These are phyloP conservation scores for Colletotrichum aenigma DNA, from an alignment of 2,329 filamentous ascomycete species.

Conservation along the genomic window DNA sequence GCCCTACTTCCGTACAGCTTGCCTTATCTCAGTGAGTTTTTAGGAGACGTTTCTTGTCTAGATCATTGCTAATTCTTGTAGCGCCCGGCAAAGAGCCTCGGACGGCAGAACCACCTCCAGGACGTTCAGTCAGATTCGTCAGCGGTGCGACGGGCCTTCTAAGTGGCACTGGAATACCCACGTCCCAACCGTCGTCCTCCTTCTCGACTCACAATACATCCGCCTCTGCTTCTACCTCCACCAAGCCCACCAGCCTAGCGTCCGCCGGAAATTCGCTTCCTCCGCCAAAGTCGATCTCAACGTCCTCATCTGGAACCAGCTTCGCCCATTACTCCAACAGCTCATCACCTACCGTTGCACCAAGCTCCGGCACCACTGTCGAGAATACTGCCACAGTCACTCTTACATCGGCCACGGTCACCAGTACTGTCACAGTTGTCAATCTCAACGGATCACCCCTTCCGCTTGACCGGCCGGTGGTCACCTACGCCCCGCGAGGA, in stretches of 20 bases:
- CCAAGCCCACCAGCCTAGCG: not conserved
- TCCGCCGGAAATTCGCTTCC: not conserved
- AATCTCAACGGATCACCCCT: not conserved
- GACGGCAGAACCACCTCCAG: not conserved
- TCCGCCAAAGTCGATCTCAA: not conserved
- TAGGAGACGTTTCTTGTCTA: too few species aligned
- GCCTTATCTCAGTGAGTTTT: not conserved
- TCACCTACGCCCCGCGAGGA: not conserved
- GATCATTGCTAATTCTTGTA: not conserved
- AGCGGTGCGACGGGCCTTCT: not conserved
- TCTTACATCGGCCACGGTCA: not conserved
- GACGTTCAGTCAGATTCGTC: not conserved
- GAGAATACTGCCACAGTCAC: not conserved
- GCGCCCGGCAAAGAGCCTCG: not conserved
- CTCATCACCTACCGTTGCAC: not conserved
- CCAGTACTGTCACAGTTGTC: not conserved
- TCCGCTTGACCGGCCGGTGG: not conserved
- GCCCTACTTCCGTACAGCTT: not conserved
- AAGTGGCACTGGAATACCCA: not conserved
- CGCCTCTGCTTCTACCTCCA: not conserved
- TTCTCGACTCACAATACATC: not conserved
- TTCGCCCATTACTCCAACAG: not conserved
- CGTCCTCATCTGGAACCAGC: not conserved
- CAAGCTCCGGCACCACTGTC: not conserved
- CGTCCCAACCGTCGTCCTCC: not conserved